phyloP scores from a whole-genome alignment of 2,329 filamentous ascomycete species.

The Exserohilum turcica region DNA sequence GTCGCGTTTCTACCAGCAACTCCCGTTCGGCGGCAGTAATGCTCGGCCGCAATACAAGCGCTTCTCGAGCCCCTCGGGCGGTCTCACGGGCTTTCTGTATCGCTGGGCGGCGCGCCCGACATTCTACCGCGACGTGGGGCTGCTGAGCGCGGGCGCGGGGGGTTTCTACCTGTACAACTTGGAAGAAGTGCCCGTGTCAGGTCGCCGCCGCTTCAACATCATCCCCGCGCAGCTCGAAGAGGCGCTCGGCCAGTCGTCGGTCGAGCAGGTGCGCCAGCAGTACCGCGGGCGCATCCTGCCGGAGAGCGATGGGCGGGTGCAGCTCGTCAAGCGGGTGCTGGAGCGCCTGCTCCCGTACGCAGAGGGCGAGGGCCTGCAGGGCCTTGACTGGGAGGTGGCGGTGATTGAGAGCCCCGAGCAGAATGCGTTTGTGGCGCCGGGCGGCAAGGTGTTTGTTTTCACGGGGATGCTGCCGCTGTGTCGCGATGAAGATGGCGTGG shows the following conservation, averaged over 20 bases:
- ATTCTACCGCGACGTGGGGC: constrained; percentile 54
- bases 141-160: constrained; percentile 50
- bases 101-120: constrained; percentile 52
- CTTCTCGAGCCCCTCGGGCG: constrained; percentile 27
- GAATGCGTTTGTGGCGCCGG: constrained; percentile 80
- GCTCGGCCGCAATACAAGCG: constrained; percentile 36
- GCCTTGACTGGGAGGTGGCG: constrained; percentile 68
- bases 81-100: constrained; percentile 31
- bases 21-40: constrained; percentile 26
- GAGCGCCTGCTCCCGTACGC: constrained; percentile 68
- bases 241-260: constrained; percentile 58
- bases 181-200: constrained; percentile 73
- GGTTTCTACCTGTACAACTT: constrained; percentile 71
- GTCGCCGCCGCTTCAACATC: constrained; percentile 75
- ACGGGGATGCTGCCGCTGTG: constrained; percentile 74
- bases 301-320: constrained; percentile 62
- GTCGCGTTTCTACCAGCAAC: constrained; percentile 31
- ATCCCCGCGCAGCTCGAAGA: constrained; percentile 62
- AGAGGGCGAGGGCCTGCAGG: constrained; percentile 53
- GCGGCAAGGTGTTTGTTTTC: constrained; percentile 79
- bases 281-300: constrained; percentile 63
- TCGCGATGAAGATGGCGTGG: constrained; percentile 69
- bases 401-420: constrained; percentile 72
- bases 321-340: constrained; percentile 68
- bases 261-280: constrained; percentile 61